Conservation (phyloP, 495 filamentous ascomycete genomes). For the Lasiosphaeria hispida region DNA sequence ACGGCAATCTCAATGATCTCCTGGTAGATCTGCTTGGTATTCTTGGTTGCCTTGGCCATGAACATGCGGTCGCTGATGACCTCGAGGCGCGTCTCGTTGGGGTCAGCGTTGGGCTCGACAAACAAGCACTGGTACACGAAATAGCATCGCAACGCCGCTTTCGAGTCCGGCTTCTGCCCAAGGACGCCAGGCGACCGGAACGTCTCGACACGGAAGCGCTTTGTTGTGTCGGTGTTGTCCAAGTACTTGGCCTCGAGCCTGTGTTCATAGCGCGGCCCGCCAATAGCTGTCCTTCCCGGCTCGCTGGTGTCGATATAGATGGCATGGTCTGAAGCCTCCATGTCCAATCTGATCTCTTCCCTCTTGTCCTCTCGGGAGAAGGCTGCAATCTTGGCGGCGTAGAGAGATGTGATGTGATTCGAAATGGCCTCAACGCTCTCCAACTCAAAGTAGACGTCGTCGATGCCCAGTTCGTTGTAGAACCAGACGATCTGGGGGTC, state of each 20-base stretch:
- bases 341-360: slow-evolving; percentile 90
- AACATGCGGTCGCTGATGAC: slow-evolving; percentile 92
- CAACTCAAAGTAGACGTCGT: slow-evolving; percentile 98
- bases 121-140: slow-evolving; percentile 97
- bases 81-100: slow-evolving; percentile 83
- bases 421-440: slow-evolving; percentile 84
- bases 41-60: slow-evolving; percentile 89
- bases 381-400: slow-evolving; percentile 95
- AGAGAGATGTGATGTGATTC: slow-evolving; percentile 91
- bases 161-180: slow-evolving; percentile 47
- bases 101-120: slow-evolving; percentile 65
- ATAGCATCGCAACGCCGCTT: slow-evolving; percentile 89
- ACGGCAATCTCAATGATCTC: slow-evolving; percentile 86
- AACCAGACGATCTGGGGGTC: slow-evolving; percentile 90
- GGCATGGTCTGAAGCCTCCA: slow-evolving; percentile 91
- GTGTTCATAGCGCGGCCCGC: slow-evolving; percentile 87
- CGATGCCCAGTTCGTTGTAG: slow-evolving; percentile 94
- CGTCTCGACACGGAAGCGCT: slow-evolving; percentile 85
- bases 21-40: slow-evolving; percentile 93
- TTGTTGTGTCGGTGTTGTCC: slow-evolving; percentile 62
- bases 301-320: slow-evolving; percentile 98
- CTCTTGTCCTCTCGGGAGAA: slow-evolving; percentile 91
- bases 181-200: slow-evolving; percentile 85
- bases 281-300: slow-evolving; percentile 71
- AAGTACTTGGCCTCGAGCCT: slow-evolving; percentile 94